Conservation (phyloP, 2,329 filamentous ascomycete species). For the Ophiostoma quercus region DNA sequence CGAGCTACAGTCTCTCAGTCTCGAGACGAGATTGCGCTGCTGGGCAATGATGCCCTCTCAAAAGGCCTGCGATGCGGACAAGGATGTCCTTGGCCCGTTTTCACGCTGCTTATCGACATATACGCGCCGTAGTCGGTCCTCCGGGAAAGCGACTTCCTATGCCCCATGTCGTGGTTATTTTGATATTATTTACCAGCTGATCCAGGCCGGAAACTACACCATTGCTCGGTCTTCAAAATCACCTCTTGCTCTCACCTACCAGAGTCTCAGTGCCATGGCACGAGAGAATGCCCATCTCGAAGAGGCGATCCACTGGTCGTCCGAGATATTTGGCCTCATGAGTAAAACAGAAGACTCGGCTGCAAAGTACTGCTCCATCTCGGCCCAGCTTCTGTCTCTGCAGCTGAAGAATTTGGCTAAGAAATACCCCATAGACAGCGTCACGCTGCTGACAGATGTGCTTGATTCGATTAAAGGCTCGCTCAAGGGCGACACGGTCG, state of each 20-base stretch:
- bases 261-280: conserved; percentile 44
- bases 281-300: conserved; percentile 45
- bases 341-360: conserved; percentile 41
- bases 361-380: conserved; percentile 48
- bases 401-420: conserved; percentile 44
- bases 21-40: conserved; percentile 58
- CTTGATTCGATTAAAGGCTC: conserved; percentile 52
- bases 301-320: conserved; percentile 53
- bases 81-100: conserved; percentile 62
- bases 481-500: conserved; percentile 53
- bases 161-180: conserved; percentile 37
- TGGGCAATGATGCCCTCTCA: conserved; percentile 52
- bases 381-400: conserved; percentile 52
- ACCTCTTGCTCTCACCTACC: conserved; percentile 46
- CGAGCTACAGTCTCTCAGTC: conserved; percentile 58
- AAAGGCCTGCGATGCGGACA: conserved; percentile 55
- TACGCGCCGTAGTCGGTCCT: conserved; percentile 44
- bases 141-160: conserved; percentile 36
- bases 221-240: conserved; percentile 39
- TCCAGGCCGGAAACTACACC: conserved; percentile 32
- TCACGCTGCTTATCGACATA: conserved; percentile 59
- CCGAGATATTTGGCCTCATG: conserved; percentile 40
- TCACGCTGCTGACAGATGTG: conserved; percentile 44
- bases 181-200: conserved; percentile 37
- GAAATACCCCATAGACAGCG: conserved; percentile 35